These are phyloP conservation scores for Phytomonas sp. DNA, from an alignment of 208 protist species.

Conservation along the genomic window DNA sequence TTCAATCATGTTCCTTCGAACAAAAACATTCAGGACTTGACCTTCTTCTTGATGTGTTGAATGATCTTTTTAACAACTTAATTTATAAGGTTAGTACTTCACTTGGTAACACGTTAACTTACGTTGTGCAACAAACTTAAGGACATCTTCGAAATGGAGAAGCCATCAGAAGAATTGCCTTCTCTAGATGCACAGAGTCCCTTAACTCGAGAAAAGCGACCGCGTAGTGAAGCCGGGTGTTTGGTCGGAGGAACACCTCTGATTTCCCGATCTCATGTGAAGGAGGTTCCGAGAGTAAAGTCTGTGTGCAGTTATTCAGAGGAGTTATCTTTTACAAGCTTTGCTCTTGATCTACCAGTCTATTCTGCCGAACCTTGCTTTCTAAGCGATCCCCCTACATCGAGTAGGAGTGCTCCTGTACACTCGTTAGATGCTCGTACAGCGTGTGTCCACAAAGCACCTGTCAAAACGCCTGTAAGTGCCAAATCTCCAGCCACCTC, in stretches of 20 bases:
- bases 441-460: conserved; percentile 9
- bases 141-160: not conserved
- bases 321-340: not conserved
- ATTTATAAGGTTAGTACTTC: not conserved
- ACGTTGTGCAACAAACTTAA: not conserved
- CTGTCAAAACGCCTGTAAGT: conserved; percentile 27
- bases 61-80: not conserved
- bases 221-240: not conserved
- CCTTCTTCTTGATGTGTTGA: not conserved
- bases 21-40: not conserved
- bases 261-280: not conserved
- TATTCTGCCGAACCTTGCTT: not conserved
- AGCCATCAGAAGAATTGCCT: not conserved
- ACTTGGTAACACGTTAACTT: not conserved
- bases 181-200: not conserved
- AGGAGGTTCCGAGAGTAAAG: not conserved
- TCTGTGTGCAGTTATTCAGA: not conserved
- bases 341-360: not conserved
- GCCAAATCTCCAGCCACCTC: conserved; percentile 11
- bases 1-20: not conserved
- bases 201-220: not conserved
- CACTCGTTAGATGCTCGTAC: not conserved
- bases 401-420: not conserved
- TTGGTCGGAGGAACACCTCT: not conserved
- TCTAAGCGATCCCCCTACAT: not conserved